Evolutionary conservation across 83 land plant genomes (phyloP).

Genomic region (Thuja plicata): DNA sequence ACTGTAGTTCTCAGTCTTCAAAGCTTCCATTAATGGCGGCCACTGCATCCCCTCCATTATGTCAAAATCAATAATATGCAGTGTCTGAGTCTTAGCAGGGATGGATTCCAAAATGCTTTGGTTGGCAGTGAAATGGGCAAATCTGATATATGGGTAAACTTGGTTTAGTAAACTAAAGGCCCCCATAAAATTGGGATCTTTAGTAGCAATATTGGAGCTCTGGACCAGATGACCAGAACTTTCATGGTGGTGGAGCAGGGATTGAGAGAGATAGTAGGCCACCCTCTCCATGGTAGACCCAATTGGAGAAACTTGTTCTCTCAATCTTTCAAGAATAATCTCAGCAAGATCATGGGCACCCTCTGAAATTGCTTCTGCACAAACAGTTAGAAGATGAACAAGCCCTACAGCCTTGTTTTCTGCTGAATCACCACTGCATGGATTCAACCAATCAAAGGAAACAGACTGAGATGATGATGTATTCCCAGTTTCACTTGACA

Average conservation of each 20-base stretch:
- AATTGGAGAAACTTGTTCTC: slow-evolving; percentile 45
- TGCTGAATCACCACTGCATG: slow-evolving; percentile 3
- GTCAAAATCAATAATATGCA: slow-evolving; percentile 32
- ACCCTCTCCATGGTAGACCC: slow-evolving; percentile 56
- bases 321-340: slow-evolving; percentile 71
- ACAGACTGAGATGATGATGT: not conserved
- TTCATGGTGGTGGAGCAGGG: not conserved
- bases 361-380: slow-evolving; percentile 56
- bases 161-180: slow-evolving; percentile 24
- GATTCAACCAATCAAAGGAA: not conserved
- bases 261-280: slow-evolving; percentile 48
- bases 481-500: not conserved
- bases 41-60: slow-evolving; percentile 30
- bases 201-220: not conserved
- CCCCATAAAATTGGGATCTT: slow-evolving; percentile 7
- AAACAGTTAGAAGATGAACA: slow-evolving; percentile 55
- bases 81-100: slow-evolving; percentile 3
- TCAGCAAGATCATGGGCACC: slow-evolving; percentile 41
- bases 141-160: slow-evolving; percentile 19
- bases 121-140: slow-evolving; percentile 34
- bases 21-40: slow-evolving; percentile 23
- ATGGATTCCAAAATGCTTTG: slow-evolving; percentile 22
- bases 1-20: not conserved
- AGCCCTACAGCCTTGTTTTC: slow-evolving; percentile 42
- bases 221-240: not conserved